Base-by-base conservation (phyloP, 768 basidiomycete species). In the Lyophyllum decastes region DNA sequence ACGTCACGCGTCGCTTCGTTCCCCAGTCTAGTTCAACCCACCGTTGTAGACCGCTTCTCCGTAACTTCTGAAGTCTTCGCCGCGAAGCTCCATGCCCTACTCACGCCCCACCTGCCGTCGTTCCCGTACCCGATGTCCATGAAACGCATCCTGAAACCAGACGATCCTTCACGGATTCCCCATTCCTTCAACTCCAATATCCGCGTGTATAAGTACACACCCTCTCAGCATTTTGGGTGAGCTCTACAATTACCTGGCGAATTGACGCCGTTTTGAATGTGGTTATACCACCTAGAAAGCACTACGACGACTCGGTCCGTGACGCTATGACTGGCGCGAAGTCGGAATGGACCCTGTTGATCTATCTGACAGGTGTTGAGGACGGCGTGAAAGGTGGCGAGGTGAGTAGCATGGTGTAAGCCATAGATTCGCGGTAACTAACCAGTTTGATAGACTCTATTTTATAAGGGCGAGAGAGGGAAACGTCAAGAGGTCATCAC, bases 281-380 rank as follows among this genome's bases (percentile, higher is more conserved):
- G n/a, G 17, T 21, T 9, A 26, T 53, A 8, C 14, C 30, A 16
- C 41, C 9, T 41, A 81, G 81, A 21, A 82, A 84, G 14, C 90
- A 91, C 68, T 92, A 90, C 63, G 89, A 92, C 61, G 89, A 89
- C 64, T 83, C 84, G 19, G 83, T 88, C 25, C 76, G 78, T 8
- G 88, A 89, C 66, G 55, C 77, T 4, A 65, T 75, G 51, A 85
- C 86, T 7, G 86, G 86, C 4, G 78, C 80, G 1, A 83, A 80
- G 66, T 89, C 87, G 33, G 88, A 90, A 67, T 92, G 90, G 90
- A 92, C 90, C 0, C 69, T 92, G 35, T 70, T 92, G 24, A 77
- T 92, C 24, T 92, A 92, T 66, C 68, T 92, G 33, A 85, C 87
- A 5, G 90, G 90, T 1, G 68, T 67, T 4, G 87, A 91, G 64